Conservation (phyloP, 352 stramenopile genomes). For the Phytopythium litorale region DNA sequence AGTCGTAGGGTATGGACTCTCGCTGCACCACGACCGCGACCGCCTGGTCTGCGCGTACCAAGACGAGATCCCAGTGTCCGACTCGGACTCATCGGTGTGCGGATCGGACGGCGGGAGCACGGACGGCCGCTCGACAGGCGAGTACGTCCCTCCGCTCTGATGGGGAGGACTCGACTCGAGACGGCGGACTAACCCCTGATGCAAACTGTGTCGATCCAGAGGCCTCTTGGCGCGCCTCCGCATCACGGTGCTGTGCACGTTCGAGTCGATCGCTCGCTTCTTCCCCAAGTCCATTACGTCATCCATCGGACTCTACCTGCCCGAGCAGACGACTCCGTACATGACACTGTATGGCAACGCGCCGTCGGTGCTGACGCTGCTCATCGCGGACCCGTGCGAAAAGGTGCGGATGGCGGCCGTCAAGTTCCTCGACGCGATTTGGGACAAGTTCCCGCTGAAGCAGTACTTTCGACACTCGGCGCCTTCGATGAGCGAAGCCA, state of each 20-base stretch:
- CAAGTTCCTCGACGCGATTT: conserved; percentile 82
- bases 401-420: conserved; percentile 61
- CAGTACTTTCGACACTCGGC: conserved; percentile 63
- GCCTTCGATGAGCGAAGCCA: conserved; percentile 28
- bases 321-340: conserved; percentile 72
- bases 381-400: conserved; percentile 76
- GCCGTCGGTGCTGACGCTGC: conserved; percentile 73
- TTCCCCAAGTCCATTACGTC: conserved; percentile 72
- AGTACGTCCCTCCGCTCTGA: conserved; percentile 32
- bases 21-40: conserved; percentile 45
- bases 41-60: conserved; percentile 53
- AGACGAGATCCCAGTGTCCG: conserved; percentile 50
- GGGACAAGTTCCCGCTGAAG: conserved; percentile 80
- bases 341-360: conserved; percentile 79
- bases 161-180: not conserved
- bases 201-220: conserved; percentile 14
- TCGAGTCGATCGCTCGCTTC: conserved; percentile 64
- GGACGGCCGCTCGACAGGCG: conserved; percentile 24
- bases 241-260: conserved; percentile 64
- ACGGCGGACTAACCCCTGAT: not conserved
- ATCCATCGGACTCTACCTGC: conserved; percentile 78
- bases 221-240: conserved; percentile 67
- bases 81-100: conserved; percentile 75
- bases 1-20: conserved; percentile 63
- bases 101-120: conserved; percentile 43